These are phyloP conservation scores for Debaryomyces psychrophilus DNA, from an alignment of 1,139 yeast genomes.

Conservation along the genomic window DNA sequence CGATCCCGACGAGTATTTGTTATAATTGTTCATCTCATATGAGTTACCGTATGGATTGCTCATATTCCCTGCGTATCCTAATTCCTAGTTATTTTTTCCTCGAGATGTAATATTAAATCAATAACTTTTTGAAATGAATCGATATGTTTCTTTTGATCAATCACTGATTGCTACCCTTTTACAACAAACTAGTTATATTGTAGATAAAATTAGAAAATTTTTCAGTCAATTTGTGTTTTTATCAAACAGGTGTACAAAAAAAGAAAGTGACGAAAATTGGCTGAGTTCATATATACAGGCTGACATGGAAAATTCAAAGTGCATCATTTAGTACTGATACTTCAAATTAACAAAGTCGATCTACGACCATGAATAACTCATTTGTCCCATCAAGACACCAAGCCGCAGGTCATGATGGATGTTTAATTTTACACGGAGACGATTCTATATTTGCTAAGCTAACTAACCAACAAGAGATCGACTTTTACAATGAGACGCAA, in stretches of 20 bases:
- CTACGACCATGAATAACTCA: background rate
- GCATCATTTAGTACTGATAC: constrained; percentile 3
- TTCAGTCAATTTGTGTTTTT: constrained; percentile 6
- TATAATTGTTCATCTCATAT: constrained; percentile 41
- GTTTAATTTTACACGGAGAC: constrained; percentile 54
- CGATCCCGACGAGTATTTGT: constrained; percentile 26
- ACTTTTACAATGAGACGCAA: constrained; percentile 59
- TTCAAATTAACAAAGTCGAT: background rate
- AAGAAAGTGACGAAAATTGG: constrained; percentile 7
- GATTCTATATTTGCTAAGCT: constrained; percentile 77
- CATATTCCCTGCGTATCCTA: constrained; percentile 18
- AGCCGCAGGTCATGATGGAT: constrained; percentile 94
- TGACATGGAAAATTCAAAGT: background rate
- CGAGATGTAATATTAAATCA: background rate
- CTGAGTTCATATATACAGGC: constrained; percentile 11
- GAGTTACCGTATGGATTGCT: constrained; percentile 34
- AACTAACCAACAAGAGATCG: constrained; percentile 63
- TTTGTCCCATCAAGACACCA: constrained; percentile 35
- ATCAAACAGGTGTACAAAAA: constrained; percentile 9
- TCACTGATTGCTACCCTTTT: background rate
- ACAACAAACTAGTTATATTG: background rate
- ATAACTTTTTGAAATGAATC: background rate
- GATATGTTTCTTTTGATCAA: background rate
- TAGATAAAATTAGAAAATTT: constrained; percentile 2
- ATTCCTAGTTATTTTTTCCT: background rate